A percentile compares a stretch with the other conserved stretches of the same genome.
Conservation (phyloP, 148 eudicot genomes). For the Chenopodium quinoa region DNA sequence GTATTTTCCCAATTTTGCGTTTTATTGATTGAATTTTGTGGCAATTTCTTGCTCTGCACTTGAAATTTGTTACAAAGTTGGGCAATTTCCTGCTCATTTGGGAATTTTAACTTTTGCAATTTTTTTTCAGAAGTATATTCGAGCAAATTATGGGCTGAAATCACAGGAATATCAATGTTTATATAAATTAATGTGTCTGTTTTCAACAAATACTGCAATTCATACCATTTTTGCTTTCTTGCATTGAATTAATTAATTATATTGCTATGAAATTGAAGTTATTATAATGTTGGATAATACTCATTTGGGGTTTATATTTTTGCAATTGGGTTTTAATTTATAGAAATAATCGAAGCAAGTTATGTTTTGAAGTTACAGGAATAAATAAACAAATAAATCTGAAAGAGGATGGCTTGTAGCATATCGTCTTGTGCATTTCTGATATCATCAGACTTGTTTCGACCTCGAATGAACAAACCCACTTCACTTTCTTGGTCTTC, state of each 20-base stretch:
- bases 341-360: background rate
- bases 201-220: too few species aligned
- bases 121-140: too few species aligned
- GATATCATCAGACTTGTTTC: constrained; percentile 35
- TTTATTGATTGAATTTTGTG: background rate
- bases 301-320: background rate
- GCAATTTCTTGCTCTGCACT: background rate
- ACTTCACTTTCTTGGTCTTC: constrained; percentile 61
- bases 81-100: background rate
- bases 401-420: constrained; percentile 40
- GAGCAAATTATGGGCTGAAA: too few species aligned
- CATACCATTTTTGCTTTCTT: background rate
- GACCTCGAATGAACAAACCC: constrained; percentile 36
- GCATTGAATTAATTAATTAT: background rate
- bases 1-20: background rate
- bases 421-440: constrained; percentile 40
- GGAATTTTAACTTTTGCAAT: background rate
- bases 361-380: constrained; percentile 15
- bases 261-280: background rate
- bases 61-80: background rate
- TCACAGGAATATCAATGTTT: too few species aligned
- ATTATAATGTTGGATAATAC: background rate
- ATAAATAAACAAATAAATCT: background rate
- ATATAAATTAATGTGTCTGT: too few species aligned
- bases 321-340: background rate